These are phyloP conservation scores for Pilasporangium apinafurcum DNA, from an alignment of 352 stramenopile species.

Conservation along the genomic window DNA sequence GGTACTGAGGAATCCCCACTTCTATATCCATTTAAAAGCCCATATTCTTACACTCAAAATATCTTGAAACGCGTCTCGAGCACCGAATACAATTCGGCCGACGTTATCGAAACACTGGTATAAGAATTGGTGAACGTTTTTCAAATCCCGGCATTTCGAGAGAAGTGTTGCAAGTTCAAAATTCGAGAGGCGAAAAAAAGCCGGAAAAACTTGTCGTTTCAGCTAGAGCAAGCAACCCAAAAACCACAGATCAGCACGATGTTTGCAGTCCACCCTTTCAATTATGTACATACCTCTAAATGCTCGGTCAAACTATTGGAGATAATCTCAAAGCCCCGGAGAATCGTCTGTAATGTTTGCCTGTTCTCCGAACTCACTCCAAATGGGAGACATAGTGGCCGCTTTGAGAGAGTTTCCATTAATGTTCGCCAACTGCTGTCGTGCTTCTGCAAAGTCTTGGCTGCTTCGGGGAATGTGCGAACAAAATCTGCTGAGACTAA, in stretches of 20 bases:
- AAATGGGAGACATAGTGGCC: conserved; percentile 46
- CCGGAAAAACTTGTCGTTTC: conserved; percentile 53
- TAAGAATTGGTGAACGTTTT: conserved; percentile 45
- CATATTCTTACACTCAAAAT: conserved; percentile 28
- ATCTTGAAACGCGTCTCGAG: conserved; percentile 54
- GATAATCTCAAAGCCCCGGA: conserved; percentile 50
- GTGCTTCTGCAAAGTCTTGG: conserved; percentile 42
- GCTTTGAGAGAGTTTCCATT: conserved; percentile 37
- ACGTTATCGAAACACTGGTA: conserved; percentile 75
- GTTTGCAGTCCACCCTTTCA: neutral
- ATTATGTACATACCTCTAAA: conserved; percentile 24
- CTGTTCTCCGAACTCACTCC: conserved; percentile 40
- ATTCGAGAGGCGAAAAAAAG: conserved; percentile 62
- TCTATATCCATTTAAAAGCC: neutral
- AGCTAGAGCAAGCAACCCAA: conserved; percentile 10
- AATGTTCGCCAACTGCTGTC: conserved; percentile 46
- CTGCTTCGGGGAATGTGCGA: conserved; percentile 49
- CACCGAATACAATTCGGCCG: conserved; percentile 42
- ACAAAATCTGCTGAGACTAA: conserved; percentile 58
- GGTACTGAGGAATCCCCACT: too few relatives aligned
- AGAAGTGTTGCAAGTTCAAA: conserved; percentile 46
- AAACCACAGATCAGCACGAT: neutral
- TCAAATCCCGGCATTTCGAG: conserved; percentile 34
- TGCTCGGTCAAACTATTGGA: conserved; percentile 43
- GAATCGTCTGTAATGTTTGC: conserved; percentile 23